Conservation (phyloP, 768 basidiomycete species). For the Amanita brunnescens region DNA sequence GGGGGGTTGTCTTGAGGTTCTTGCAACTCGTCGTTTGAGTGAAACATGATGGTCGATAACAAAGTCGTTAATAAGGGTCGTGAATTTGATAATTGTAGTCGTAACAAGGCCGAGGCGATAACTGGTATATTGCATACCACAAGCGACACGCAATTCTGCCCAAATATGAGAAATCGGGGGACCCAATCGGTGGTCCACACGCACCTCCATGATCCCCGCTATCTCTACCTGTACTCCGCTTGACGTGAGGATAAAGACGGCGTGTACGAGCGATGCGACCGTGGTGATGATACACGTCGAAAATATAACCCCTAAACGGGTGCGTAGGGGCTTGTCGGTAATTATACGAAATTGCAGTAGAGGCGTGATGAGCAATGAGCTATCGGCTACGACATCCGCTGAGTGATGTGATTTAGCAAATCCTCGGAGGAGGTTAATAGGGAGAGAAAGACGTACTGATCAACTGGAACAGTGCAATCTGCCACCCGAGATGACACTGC, state of each 20-base stretch:
- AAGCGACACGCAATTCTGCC: slow-evolving; percentile 25
- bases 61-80: neutral
- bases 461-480: slow-evolving; percentile 45
- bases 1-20: neutral
- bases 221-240: slow-evolving; percentile 18
- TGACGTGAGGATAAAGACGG: slow-evolving; percentile 26
- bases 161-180: neutral
- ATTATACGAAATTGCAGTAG: slow-evolving; percentile 36
- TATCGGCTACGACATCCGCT: slow-evolving; percentile 42
- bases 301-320: slow-evolving; percentile 23
- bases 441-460: slow-evolving; percentile 29
- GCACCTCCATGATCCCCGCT: no score
- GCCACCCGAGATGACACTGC: slow-evolving; percentile 33
- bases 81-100: neutral
- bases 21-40: neutral
- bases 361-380: slow-evolving; percentile 36
- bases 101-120: neutral
- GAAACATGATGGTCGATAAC: neutral
- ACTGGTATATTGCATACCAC: slow-evolving; percentile 27
- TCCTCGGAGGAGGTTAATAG: neutral
- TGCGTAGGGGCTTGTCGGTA: slow-evolving; percentile 27
- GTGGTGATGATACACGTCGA: slow-evolving; percentile 46
- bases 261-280: slow-evolving; percentile 36
- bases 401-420: neutral
- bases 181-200: no score